Base-by-base conservation (phyloP, 257 asterid genomes). In the Gentiana dahurica region DNA sequence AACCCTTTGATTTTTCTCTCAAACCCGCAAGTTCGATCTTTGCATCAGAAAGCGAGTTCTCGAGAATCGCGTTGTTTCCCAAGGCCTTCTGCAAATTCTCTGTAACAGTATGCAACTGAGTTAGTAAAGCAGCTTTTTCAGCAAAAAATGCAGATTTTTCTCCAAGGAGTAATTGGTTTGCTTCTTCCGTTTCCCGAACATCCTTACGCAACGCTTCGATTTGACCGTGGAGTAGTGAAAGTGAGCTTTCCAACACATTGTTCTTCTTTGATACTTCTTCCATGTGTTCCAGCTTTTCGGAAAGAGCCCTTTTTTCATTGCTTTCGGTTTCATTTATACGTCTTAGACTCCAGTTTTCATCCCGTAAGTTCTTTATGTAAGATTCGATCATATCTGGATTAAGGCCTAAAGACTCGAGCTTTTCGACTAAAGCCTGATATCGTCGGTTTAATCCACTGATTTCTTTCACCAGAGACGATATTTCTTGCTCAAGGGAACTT, bases 1-100 rank as follows among this genome's bases (percentile, higher is more conserved):
- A 69, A 51, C 94, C 95, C 74, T 79, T 85, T 7, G 99, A 88
- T 63, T 82, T 88, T 73, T 88, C 95, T 73, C 90, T 83, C 85
- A 92, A 65, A 56, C 94, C 95, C 76, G 85, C 89, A 15, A 92
- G 91, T 69, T 92, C 99, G 43, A 79, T 64, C 68, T 80, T 83
- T 38, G 94, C 86, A 12, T 69, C 74, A 38, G 76, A 80, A 38
- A 92, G 79, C 1, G 99, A 81, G 63, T 74, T 74, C 75, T 88
- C 97, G 48, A 85, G 77, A 74, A 80, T 80, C n/a, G 81, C 94
- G 64, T 85, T 92, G 64, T 77, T 85, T 55, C 78, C 93, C 69
- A 88, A 68, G 53, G 88, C 59, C 63, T 58, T 82, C 68, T 80
- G 91, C 95, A 84, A 81, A 57, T 74, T 88, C 73, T 76, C 94